Evolutionary conservation across 192 early-diverging fungal species (phyloP), one percentile per base, ranked within the genome.

Genomic region (Coemansia sp.): DNA sequence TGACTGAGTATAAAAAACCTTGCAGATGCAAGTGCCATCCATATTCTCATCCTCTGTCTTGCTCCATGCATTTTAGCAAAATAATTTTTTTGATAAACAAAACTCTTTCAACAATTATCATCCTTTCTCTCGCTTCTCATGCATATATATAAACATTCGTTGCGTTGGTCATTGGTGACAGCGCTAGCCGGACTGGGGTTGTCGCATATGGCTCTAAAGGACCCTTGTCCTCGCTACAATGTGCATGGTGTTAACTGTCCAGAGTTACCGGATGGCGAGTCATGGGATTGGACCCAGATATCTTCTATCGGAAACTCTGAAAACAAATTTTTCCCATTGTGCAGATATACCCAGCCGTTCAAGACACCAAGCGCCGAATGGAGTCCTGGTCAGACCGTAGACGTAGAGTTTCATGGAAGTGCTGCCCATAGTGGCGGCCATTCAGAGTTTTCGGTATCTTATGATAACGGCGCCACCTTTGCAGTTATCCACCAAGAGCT

Each of bases 341-440:
- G 79, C 73, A 80, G 75, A 50, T 34, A 60, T 23, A 46, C 55
- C 25, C 64, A 50, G 15, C 64, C 77, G 10, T 75, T 58, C 48
- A 29, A 24, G 8, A 34, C 46, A 5, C 63, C 71, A 13, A 51
- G 47, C 17, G 43, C 61, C 1, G 54, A 50, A 7, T 77, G 64
- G 68, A 60, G 58, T 23, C 60, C 80, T 5, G 80, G 80, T 6
- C 27, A 62, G n/a, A 40, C 59, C 1, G 48, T 79, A 17, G 22
- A 56, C 18, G 76, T 77, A 0, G 44, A 37, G 3, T 79, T 79
- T 45, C 44, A 45, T 0, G 34, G 58, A 18, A 58, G 60, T 8
- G 44, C 26, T 5, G 62, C 40, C 2, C 73, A 72, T 49, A 67
- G 46, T 29, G 70, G 70, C 17, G 77, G 77, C 14, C 77, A 79